Evolutionary conservation across 768 basidiomycete genomes (phyloP).

Genomic region (Lentinula sp.): DNA sequence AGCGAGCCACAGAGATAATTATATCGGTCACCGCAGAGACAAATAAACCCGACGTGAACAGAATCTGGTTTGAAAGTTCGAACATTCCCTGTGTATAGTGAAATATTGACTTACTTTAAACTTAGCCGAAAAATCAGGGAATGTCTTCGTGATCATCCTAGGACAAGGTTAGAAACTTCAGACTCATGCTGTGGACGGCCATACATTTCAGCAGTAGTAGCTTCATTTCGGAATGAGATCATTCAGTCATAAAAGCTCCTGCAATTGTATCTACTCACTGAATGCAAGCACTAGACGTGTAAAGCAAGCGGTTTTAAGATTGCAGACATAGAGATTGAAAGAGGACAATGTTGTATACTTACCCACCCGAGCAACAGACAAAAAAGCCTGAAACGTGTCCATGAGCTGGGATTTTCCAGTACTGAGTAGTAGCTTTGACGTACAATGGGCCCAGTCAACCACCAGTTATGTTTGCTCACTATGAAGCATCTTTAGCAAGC

Average conservation of each 20-base stretch:
- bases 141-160: neutral
- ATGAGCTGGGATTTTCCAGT: too few species aligned
- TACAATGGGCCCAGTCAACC: slow-evolving; percentile 9
- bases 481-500: neutral
- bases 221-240: neutral
- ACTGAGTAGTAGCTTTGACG: neutral
- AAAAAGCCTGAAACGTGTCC: neutral
- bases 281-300: neutral
- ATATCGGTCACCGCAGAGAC: slow-evolving; percentile 11
- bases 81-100: neutral
- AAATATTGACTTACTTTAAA: neutral
- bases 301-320: neutral
- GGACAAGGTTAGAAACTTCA: neutral
- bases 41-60: slow-evolving; percentile 9
- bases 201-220: neutral
- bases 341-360: neutral
- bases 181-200: neutral
- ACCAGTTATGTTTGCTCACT: slow-evolving; percentile 11
- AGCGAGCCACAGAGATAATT: slow-evolving; percentile 8
- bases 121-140: neutral
- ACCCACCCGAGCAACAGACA: neutral
- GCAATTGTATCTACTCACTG: neutral
- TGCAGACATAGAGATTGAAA: neutral
- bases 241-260: neutral
- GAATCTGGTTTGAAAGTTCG: neutral